phyloP scores from a whole-genome alignment of 495 filamentous ascomycete species.

The Podospora fimiseda region DNA sequence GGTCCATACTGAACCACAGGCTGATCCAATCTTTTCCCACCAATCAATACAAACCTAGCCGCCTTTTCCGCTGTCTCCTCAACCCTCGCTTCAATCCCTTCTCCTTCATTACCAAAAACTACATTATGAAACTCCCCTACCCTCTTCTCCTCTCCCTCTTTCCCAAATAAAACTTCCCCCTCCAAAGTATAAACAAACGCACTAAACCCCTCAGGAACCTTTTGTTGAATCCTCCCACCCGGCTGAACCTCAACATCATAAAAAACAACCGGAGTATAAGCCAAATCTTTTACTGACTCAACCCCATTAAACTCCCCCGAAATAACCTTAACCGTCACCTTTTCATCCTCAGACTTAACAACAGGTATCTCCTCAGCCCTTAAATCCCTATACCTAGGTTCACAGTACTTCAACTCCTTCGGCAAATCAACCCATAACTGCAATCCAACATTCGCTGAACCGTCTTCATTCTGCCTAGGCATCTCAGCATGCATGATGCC shows the following conservation, averaged over 20 bases:
- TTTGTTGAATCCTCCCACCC: constrained; percentile 67
- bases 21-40: constrained; percentile 83
- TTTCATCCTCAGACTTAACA: constrained; percentile 60
- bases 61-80: constrained; percentile 59
- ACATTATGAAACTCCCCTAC: constrained; percentile 79
- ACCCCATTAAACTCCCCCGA: constrained; percentile 75
- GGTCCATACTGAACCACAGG: constrained; percentile 94
- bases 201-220: constrained; percentile 78
- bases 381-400: constrained; percentile 88
- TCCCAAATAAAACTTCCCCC: constrained; percentile 63
- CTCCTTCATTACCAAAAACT: constrained; percentile 76
- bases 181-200: constrained; percentile 79
- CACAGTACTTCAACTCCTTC: constrained; percentile 70
- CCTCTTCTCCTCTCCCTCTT: constrained; percentile 46
- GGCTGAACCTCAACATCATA: constrained; percentile 78
- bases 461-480: constrained; percentile 75
- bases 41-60: constrained; percentile 69
- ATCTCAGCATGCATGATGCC: constrained; percentile 98
- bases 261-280: constrained; percentile 93
- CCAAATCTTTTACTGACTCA: constrained; percentile 79
- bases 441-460: constrained; percentile 74
- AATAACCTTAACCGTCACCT: constrained; percentile 82
- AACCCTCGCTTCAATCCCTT: constrained; percentile 64
- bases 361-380: constrained; percentile 67
- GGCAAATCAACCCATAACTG: constrained; percentile 96